Conservation (phyloP, 225 moss, liverwort and hornwort genomes). For the Polytrichum commune region DNA sequence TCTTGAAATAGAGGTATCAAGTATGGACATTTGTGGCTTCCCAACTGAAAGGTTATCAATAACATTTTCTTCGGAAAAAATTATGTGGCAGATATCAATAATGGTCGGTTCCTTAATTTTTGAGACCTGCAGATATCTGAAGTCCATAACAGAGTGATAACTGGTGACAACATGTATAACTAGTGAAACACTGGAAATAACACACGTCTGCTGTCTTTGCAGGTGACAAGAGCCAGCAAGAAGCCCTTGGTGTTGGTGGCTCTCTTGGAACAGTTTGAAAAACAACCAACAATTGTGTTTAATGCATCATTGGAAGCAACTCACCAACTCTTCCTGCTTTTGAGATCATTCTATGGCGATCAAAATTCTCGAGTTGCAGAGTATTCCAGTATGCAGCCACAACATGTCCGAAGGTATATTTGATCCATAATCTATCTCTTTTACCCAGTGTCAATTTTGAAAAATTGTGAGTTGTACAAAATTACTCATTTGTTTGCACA, state of each 20-base stretch:
- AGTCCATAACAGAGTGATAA: no score
- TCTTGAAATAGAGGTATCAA: no score
- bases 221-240: slow-evolving; percentile 91
- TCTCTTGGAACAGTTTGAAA: slow-evolving; percentile 72
- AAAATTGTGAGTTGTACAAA: no score
- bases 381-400: slow-evolving; percentile 87
- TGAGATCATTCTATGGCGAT: slow-evolving; percentile 60
- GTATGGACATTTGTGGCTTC: no score
- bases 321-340: slow-evolving; percentile 75
- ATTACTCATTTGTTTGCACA: no score
- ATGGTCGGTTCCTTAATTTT: no score
- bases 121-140: no score
- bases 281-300: slow-evolving; percentile 84
- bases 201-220: slow-evolving; percentile 6
- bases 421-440: no score
- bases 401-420: slow-evolving; percentile 77
- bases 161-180: neutral
- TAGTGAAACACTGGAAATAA: neutral
- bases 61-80: no score
- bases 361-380: slow-evolving; percentile 67
- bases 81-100: no score
- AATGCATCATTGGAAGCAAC: slow-evolving; percentile 96
- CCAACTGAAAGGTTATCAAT: no score
- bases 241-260: slow-evolving; percentile 80
- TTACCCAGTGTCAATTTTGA: no score